Percentiles rank a stretch among this genome's conserved stretches.
Conservation (phyloP, 495 filamentous ascomycete species). For the Trichocladium uniseriatum region DNA sequence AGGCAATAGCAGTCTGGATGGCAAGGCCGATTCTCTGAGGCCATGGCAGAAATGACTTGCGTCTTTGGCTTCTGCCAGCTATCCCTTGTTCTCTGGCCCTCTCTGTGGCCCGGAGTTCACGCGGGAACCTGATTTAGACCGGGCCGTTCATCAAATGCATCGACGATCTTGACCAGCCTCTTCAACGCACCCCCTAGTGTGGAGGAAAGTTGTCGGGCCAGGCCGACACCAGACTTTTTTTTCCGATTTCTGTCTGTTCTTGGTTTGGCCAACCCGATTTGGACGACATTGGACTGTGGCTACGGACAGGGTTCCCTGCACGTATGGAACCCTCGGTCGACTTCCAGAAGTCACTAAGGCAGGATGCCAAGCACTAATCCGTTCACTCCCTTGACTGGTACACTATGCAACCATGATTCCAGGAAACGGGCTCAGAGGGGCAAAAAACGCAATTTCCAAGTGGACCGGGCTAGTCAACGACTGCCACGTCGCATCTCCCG, state of each 20-base stretch:
- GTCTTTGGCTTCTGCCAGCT: neutral
- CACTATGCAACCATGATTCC: neutral
- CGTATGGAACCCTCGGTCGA: neutral
- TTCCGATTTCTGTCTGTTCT: neutral
- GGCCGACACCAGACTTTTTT: conserved; percentile 1
- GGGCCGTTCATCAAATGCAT: conserved; percentile 13
- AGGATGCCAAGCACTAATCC: neutral
- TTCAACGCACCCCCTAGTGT: neutral
- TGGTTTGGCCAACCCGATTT: neutral
- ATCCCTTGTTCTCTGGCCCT: neutral
- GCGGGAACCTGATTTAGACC: conserved; percentile 7
- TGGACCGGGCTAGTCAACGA: conserved; percentile 21
- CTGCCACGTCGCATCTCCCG: conserved; percentile 23
- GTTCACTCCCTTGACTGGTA: neutral
- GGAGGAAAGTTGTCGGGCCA: neutral
- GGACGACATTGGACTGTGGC: neutral
- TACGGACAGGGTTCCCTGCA: neutral
- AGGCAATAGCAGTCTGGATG: conserved; percentile 7
- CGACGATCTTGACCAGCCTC: conserved; percentile 3
- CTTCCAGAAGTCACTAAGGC: conserved; percentile 7
- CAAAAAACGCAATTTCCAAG: neutral
- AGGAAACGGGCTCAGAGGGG: neutral
- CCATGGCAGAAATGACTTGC: neutral
- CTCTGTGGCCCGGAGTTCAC: conserved; percentile 12
- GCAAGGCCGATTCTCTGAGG: conserved; percentile 4